phyloP scores from a whole-genome alignment of 2,329 filamentous ascomycete genomes.

The Xylaria sp. region DNA sequence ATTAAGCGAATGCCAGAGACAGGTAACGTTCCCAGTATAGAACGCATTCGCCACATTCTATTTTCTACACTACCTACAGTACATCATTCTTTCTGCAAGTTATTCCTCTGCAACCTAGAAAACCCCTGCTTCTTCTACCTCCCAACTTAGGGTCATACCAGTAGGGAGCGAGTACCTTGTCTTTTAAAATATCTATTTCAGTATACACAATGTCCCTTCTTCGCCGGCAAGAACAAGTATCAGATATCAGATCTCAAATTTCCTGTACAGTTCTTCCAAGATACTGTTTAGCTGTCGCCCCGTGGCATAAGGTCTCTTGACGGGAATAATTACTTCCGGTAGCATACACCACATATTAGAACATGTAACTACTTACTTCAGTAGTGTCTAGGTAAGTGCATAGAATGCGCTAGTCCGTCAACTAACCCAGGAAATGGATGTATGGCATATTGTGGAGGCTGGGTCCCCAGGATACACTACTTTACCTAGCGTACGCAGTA shows the following conservation, averaged over 20 bases:
- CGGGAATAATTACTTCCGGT: not conserved
- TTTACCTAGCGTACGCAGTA: not conserved
- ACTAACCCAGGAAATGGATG: constrained; percentile 6
- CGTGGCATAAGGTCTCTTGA: not conserved
- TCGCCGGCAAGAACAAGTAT: not conserved
- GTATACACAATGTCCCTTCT: not conserved
- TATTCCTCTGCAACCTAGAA: not conserved
- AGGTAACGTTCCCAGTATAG: not conserved
- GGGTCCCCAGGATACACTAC: not conserved
- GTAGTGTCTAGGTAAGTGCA: no score
- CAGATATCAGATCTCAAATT: no score
- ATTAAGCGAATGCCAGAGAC: constrained; percentile 1
- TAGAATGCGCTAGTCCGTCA: not conserved
- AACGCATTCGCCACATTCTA: constrained; percentile 14
- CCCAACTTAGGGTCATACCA: not conserved
- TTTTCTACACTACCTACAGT: not conserved
- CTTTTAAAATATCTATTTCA: not conserved
- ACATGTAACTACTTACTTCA: no score
- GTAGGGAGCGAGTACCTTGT: not conserved
- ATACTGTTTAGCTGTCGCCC: not conserved
- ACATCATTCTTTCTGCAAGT: constrained; percentile 3
- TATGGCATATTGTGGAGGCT: constrained; percentile 3
- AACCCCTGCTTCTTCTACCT: constrained; percentile 4
- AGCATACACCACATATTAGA: not conserved
- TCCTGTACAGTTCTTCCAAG: not conserved